These are phyloP conservation scores for Tranzscheliella williamsii DNA, from an alignment of 1,284 basidiomycete genomes.

Conservation along the genomic window DNA sequence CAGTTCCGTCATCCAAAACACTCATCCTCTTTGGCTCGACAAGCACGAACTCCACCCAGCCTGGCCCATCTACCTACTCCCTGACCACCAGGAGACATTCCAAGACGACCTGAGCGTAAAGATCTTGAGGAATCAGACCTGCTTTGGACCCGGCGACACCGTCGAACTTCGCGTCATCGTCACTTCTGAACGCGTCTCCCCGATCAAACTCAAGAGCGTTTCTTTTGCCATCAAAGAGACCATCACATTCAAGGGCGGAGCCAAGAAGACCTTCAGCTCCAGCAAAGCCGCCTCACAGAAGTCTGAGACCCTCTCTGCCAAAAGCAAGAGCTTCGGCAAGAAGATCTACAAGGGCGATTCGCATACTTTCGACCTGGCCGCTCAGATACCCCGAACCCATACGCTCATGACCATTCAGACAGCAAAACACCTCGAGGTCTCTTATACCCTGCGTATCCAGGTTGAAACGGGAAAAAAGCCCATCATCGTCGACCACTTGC, in stretches of 20 bases:
- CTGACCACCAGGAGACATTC: conserved; percentile 39
- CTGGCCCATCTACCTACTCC: conserved; percentile 53
- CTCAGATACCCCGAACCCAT: conserved; percentile 50
- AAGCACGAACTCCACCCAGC: conserved; percentile 59
- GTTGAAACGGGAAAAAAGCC: conserved; percentile 53
- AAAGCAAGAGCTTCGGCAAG: conserved; percentile 50
- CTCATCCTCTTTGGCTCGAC: conserved; percentile 49
- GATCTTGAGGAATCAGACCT: conserved; percentile 44
- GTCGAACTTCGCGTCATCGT: conserved; percentile 49
- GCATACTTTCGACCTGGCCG: conserved; percentile 49
- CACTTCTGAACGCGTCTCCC: conserved; percentile 30
- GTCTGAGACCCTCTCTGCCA: conserved; percentile 43
- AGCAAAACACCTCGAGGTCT: conserved; percentile 59
- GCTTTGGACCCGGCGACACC: conserved; percentile 50
- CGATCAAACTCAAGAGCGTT: conserved; percentile 54
- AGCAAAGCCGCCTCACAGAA: conserved; percentile 39
- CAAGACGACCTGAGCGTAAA: conserved; percentile 43
- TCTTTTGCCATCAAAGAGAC: conserved; percentile 50
- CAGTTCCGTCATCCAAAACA: conserved; percentile 50
- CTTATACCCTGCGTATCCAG: conserved; percentile 53
- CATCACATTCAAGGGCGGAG: conserved; percentile 49
- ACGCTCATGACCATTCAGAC: conserved; percentile 55
- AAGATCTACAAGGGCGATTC: conserved; percentile 57
- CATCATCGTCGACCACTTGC: conserved; percentile 55
- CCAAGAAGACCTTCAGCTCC: conserved; percentile 28